phyloP scores from a whole-genome alignment of 75 land plant species.

The Cupressus sempervirens region DNA sequence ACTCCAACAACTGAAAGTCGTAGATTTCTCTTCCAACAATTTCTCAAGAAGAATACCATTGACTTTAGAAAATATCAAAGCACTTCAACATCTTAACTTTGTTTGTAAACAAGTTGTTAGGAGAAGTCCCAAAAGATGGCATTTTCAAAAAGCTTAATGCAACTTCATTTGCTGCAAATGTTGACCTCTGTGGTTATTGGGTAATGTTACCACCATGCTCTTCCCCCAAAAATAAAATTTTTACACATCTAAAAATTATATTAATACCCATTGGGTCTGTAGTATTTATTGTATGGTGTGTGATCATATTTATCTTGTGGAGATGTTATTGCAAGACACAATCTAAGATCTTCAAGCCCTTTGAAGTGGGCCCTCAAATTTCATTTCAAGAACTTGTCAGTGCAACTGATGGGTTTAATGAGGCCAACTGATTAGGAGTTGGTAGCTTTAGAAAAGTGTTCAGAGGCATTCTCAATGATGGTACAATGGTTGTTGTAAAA shows the following conservation, averaged over 20 bases:
- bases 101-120: too few species aligned
- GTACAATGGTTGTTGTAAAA: too few species aligned
- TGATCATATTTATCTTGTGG: not conserved
- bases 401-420: too few species aligned
- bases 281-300: not conserved
- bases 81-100: conserved; percentile 11
- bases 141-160: not conserved
- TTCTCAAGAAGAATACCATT: conserved; percentile 31
- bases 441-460: too few species aligned
- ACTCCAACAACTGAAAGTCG: conserved; percentile 17
- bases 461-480: too few species aligned
- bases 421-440: too few species aligned
- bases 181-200: not conserved
- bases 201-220: not conserved
- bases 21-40: conserved; percentile 28
- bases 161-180: not conserved
- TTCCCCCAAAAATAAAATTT: not conserved
- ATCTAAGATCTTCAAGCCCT: too few species aligned
- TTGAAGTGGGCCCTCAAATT: too few species aligned
- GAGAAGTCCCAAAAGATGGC: not conserved
- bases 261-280: not conserved
- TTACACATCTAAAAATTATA: not conserved
- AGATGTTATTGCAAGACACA: not conserved
- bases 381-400: too few species aligned
- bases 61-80: conserved; percentile 12